Evolutionary conservation across 192 early-diverging fungal genomes (phyloP), one percentile per base, ranked within the genome.

Genomic region (Entophlyctis luteolus): DNA sequence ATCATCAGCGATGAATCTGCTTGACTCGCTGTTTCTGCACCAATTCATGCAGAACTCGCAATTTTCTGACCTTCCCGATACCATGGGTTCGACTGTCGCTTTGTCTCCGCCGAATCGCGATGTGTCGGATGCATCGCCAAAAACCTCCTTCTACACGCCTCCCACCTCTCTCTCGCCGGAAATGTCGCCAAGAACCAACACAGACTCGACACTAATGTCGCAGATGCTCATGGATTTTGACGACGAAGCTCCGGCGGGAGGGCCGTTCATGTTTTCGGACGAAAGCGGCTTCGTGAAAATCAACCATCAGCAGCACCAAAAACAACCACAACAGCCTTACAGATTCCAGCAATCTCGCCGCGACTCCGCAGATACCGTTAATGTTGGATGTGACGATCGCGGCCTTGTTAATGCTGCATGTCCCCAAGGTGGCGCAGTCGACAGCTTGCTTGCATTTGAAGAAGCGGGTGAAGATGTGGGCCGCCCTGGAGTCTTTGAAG

Each of bases 141-240:
- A n/a, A n/a, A n/a, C n/a, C n/a, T n/a, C 16, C 20, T 36, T 66
- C 22, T 66, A 54, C 37, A 66, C 50, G 8, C 62, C 62, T 12
- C 63, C 50, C 37, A 66, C 63, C 6, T 66, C 63, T 14, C 8
- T 66, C 14, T 66, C 63, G 12, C 63, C 63, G 4, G 49, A 52
- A 52, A 54, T 66, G 63, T 54, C 63, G 5, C 50, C 63, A 38
- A 66, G 35, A n/a, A n/a, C n/a, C n/a, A n/a, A n/a, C n/a, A n/a
- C n/a, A n/a, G n/a, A n/a, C n/a, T n/a, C n/a, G n/a, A n/a, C n/a
- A n/a, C n/a, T 27, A 28, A n/a, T 18, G 46, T 4, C 1, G 32
- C 4, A 36, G 36, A 32, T n/a, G 42, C 20, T 47, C 4, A n/a
- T 62, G 10, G 16, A 14, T 23, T 53, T 53, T 53, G 50, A 27